Evolutionary conservation across 352 stramenopile species (phyloP).

Genomic region (Pythium sp.): DNA sequence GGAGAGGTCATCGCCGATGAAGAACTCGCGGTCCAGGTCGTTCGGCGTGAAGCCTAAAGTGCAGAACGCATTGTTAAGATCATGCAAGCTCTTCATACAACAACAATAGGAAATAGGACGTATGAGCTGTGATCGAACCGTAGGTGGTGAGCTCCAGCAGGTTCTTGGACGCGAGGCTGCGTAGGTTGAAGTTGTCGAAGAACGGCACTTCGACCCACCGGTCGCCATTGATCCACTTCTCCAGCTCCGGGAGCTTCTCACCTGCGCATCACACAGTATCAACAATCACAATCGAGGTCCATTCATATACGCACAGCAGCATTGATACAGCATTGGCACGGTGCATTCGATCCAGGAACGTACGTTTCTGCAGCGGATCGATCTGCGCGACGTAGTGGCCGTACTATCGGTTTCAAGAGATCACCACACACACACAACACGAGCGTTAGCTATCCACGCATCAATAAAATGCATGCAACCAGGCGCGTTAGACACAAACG

Average conservation of each 20-base stretch:
- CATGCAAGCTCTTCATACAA: constrained; percentile 1
- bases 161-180: constrained; percentile 77
- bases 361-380: constrained; percentile 81
- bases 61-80: neutral
- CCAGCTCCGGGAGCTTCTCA: constrained; percentile 79
- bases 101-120: neutral
- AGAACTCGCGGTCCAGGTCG: constrained; percentile 91
- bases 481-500: neutral
- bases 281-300: neutral
- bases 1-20: constrained; percentile 87
- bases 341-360: neutral
- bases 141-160: constrained; percentile 81
- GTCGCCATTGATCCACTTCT: constrained; percentile 84
- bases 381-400: constrained; percentile 88
- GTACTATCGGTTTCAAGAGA: constrained; percentile 33
- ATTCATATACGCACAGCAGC: neutral
- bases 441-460: neutral
- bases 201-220: constrained; percentile 83
- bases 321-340: neutral
- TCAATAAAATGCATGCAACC: neutral
- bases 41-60: constrained; percentile 82
- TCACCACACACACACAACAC: neutral
- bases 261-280: constrained; percentile 22
- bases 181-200: constrained; percentile 88
- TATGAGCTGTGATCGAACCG: constrained; percentile 29